phyloP scores from a whole-genome alignment of 306 rosid species.

The Senna siamea region DNA sequence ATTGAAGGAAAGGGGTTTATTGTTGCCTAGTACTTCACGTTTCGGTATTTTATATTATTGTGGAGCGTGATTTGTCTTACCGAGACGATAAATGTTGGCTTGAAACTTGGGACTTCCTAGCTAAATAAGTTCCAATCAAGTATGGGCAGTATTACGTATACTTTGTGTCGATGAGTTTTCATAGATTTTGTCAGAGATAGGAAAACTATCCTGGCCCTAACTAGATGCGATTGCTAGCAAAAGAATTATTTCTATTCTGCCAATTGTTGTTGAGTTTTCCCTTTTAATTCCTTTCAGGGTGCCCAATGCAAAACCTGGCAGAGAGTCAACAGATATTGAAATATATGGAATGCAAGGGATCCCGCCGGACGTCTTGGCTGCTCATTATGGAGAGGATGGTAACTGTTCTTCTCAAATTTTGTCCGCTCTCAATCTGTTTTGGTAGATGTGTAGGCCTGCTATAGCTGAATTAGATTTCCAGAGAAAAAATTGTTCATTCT shows the following conservation, averaged over 20 bases:
- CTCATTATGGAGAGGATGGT: slow-evolving; percentile 99
- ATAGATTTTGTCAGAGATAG: not conserved
- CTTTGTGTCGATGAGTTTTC: not conserved
- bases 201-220: not conserved
- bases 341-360: slow-evolving; percentile 99
- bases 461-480: not conserved
- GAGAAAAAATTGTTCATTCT: too few species aligned
- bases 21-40: too few species aligned
- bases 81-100: not conserved
- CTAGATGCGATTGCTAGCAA: not conserved
- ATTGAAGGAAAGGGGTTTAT: not conserved
- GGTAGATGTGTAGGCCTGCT: too few species aligned
- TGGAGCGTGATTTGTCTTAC: not conserved
- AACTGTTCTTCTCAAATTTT: not conserved
- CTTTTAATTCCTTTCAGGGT: slow-evolving; percentile 53
- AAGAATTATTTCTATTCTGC: not conserved
- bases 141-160: not conserved
- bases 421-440: not conserved
- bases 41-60: not conserved
- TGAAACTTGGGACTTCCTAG: not conserved
- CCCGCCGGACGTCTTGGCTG: slow-evolving; percentile 86
- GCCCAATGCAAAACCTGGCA: slow-evolving; percentile 92
- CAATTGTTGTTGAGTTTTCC: slow-evolving; percentile 5
- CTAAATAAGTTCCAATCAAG: not conserved
- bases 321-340: slow-evolving; percentile 92